phyloP scores from a whole-genome alignment of 2,329 filamentous ascomycete species.

The Colletotrichum australisinense region DNA sequence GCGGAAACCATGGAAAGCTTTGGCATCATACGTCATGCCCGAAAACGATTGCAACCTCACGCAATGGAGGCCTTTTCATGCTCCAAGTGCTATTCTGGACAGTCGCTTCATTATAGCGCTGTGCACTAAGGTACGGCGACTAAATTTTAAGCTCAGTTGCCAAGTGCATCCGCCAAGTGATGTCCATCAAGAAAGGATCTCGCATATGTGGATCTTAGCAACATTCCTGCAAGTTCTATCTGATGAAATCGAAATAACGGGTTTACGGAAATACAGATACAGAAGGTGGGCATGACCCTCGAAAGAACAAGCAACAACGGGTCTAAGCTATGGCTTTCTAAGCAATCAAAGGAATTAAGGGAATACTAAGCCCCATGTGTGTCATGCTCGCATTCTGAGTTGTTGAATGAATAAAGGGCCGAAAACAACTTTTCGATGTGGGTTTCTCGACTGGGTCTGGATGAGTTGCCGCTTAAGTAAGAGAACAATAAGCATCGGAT shows the following conservation, averaged over 20 bases:
- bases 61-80: background rate
- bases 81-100: background rate
- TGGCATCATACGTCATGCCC: background rate
- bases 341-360: background rate
- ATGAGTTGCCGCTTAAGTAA: background rate
- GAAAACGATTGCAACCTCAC: background rate
- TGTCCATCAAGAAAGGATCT: background rate
- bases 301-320: background rate
- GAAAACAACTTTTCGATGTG: background rate
- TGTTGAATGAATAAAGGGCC: background rate
- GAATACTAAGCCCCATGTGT: background rate
- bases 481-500: background rate
- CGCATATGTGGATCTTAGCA: background rate
- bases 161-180: background rate
- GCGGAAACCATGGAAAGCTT: background rate
- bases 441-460: background rate
- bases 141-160: background rate
- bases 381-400: background rate
- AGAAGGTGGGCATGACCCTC: too few species aligned
- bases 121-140: too few species aligned
- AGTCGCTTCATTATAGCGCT: too few species aligned
- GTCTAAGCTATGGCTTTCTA: background rate
- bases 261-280: background rate
- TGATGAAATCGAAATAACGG: background rate
- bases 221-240: background rate